These are phyloP conservation scores for Brassica hybrid DNA, from an alignment of 441 rosid genomes.

Conservation along the genomic window DNA sequence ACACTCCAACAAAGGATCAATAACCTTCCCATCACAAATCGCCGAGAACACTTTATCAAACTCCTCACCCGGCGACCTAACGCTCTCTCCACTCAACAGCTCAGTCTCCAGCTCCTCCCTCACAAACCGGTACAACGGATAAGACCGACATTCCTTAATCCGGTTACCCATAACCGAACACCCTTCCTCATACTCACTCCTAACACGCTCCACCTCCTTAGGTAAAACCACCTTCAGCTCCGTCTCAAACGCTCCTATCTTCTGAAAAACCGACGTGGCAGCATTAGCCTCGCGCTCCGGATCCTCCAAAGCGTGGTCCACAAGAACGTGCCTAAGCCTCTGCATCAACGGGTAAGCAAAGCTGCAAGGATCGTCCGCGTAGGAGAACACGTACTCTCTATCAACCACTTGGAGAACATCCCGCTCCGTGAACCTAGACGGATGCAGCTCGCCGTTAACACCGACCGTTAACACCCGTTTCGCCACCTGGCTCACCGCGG, in stretches of 20 bases:
- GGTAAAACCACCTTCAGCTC: conserved; percentile 51
- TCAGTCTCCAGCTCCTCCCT: conserved; percentile 48
- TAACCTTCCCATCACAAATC: conserved; percentile 51
- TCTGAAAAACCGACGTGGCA: conserved; percentile 46
- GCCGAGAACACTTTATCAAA: conserved; percentile 55
- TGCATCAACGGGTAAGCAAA: conserved; percentile 58
- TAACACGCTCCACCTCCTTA: conserved; percentile 49
- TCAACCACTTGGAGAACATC: conserved; percentile 54
- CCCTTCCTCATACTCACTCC: conserved; percentile 46
- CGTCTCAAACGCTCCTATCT: conserved; percentile 54
- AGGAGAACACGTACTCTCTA: conserved; percentile 48
- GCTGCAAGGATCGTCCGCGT: conserved; percentile 58
- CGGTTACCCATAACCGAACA: conserved; percentile 44
- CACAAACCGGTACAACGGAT: conserved; percentile 55
- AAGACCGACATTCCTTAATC: conserved; percentile 59
- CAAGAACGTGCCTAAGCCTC: conserved; percentile 57
- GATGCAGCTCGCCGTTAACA: conserved; percentile 51
- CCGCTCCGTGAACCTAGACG: conserved; percentile 50
- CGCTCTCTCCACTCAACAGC: conserved; percentile 55
- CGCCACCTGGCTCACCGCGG: conserved; percentile 48
- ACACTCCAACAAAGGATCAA: conserved; percentile 62
- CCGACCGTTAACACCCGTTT: conserved; percentile 50
- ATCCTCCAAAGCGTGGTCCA: conserved; percentile 51
- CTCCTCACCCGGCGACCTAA: conserved; percentile 57
- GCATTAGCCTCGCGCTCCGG: conserved; percentile 39